phyloP scores from a whole-genome alignment of 306 rosid species.

The Cyclanthera cordifolia region DNA sequence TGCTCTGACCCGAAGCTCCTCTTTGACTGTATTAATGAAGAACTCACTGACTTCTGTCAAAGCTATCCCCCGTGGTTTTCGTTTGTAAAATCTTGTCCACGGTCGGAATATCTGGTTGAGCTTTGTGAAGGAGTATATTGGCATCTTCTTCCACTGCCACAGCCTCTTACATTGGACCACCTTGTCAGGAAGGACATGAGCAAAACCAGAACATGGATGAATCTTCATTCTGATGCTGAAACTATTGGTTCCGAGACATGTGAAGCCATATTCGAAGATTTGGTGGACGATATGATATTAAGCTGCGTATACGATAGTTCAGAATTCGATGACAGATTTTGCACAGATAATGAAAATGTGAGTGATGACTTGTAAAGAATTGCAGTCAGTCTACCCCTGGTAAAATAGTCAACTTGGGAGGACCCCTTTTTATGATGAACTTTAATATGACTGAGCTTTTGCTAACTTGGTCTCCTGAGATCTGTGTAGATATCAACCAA shows the following conservation, averaged over 20 bases:
- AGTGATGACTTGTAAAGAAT: conserved; percentile 13
- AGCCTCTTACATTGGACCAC: conserved; percentile 67
- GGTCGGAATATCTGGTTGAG: conserved; percentile 30
- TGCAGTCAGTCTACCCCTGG: not conserved
- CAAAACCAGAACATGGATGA: conserved; percentile 61
- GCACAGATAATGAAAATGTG: conserved; percentile 22
- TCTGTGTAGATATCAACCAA: conserved; percentile 21
- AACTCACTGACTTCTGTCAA: conserved; percentile 50
- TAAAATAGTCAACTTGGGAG: conserved; percentile 13
- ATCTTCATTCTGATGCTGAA: conserved; percentile 54
- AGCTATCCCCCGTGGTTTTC: conserved; percentile 48
- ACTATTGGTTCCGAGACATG: conserved; percentile 49
- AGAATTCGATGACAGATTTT: conserved; percentile 9
- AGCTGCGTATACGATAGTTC: conserved; percentile 28
- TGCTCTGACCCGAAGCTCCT: conserved; percentile 57
- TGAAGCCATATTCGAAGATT: conserved; percentile 63
- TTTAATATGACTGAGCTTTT: conserved; percentile 21
- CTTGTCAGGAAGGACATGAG: conserved; percentile 69
- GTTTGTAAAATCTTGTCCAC: conserved; percentile 30
- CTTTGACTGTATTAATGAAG: conserved; percentile 54
- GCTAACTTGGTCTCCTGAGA: conserved; percentile 22
- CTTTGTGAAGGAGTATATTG: conserved; percentile 60
- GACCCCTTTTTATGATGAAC: conserved; percentile 5
- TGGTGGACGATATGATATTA: conserved; percentile 56
- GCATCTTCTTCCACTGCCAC: conserved; percentile 59